These are phyloP conservation scores for Barnettozyma populi DNA, from an alignment of 805 yeast species.

Conservation along the genomic window DNA sequence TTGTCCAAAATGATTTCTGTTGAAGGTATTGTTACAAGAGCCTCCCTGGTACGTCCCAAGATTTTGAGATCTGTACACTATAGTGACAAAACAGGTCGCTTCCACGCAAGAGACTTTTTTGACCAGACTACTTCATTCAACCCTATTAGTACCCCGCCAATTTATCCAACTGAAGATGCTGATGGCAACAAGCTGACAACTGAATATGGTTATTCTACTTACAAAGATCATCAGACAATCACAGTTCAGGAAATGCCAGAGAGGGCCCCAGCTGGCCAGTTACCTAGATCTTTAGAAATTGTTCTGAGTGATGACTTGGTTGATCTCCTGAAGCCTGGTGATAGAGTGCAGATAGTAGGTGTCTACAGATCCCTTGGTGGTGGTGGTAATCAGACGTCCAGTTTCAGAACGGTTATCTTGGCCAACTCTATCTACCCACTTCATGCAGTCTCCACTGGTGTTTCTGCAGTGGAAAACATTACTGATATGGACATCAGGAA, in stretches of 20 bases:
- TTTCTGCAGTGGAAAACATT: conserved; percentile 61
- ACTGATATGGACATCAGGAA: conserved; percentile 82
- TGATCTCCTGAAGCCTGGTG: conserved; percentile 91
- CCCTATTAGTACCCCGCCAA: conserved; percentile 75
- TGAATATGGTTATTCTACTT: conserved; percentile 89
- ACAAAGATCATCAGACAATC: conserved; percentile 89
- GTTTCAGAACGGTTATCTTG: conserved; percentile 76
- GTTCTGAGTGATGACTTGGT: conserved; percentile 94
- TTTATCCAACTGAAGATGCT: conserved; percentile 88
- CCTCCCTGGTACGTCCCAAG: conserved; percentile 91
- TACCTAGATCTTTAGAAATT: conserved; percentile 89
- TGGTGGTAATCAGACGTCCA: conserved; percentile 45
- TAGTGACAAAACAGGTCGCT: conserved; percentile 76
- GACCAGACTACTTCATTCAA: conserved; percentile 91
- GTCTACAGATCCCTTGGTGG: conserved; percentile 90
- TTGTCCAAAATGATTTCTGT: conserved; percentile 79
- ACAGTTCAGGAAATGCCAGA: conserved; percentile 98
- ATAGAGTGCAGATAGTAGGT: conserved; percentile 89
- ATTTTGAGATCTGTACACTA: conserved; percentile 88
- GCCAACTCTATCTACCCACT: conserved; percentile 88
- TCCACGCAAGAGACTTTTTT: conserved; percentile 86
- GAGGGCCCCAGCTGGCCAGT: conserved; percentile 94
- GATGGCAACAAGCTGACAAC: conserved; percentile 86
- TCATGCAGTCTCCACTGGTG: conserved; percentile 83
- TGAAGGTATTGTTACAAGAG: conserved; percentile 93